Conservation (phyloP, 1,284 basidiomycete species). For the Melampsora larici-populina region DNA sequence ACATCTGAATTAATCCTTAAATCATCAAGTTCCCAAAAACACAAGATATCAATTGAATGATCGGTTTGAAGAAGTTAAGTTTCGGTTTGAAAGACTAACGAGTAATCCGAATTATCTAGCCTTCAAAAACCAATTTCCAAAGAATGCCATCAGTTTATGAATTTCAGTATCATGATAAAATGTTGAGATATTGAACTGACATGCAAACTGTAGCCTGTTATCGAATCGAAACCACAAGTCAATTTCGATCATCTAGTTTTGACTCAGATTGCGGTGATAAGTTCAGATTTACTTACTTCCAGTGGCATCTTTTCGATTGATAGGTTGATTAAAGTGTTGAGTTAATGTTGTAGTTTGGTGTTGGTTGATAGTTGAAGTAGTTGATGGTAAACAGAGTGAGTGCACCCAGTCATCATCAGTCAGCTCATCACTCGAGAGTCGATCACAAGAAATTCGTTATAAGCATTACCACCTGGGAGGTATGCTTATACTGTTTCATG, state of each 20-base stretch:
- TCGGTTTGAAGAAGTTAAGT: neutral
- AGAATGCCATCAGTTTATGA: neutral
- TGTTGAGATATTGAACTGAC: constrained; percentile 2
- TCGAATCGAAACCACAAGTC: neutral
- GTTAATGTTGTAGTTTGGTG: too few species aligned
- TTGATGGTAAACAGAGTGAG: too few species aligned
- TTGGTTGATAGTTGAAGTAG: too few species aligned
- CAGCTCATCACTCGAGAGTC: too few species aligned
- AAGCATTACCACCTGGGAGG: too few species aligned
- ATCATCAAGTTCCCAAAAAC: constrained; percentile 3
- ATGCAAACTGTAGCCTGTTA: constrained; percentile 41
- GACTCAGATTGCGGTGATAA: neutral
- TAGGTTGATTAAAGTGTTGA: too few species aligned
- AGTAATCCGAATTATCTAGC: constrained; percentile 90
- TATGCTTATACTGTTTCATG: too few species aligned
- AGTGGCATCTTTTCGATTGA: constrained; percentile 25
- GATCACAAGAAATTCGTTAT: too few species aligned
- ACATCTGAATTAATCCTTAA: neutral
- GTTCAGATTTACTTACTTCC: constrained; percentile 8
- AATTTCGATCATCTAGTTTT: too few species aligned
- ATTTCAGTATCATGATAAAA: neutral
- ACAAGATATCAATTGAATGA: constrained; percentile 51
- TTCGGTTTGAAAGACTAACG: constrained; percentile 59
- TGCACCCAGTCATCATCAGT: too few species aligned
- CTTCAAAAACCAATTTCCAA: constrained; percentile 54